A percentile compares a stretch with the other conserved stretches of the same genome.
Evolutionary conservation across 179 eudicot species (phyloP).

Genomic region (Heliamphora pulchella): DNA sequence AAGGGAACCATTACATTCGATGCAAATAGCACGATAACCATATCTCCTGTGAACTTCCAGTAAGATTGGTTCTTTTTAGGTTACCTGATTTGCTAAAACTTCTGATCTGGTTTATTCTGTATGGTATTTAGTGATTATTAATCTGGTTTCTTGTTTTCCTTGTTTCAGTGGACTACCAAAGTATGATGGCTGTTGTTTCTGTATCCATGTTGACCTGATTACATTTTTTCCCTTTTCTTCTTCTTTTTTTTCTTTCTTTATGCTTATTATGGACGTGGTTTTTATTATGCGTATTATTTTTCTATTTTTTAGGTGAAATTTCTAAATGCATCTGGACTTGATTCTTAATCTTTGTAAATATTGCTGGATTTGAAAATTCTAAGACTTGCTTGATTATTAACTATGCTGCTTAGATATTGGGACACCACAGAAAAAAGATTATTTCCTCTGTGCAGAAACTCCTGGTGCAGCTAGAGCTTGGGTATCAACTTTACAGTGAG

Average conservation of each 20-base stretch:
- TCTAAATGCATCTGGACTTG: background rate
- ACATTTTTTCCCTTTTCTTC: background rate
- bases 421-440: slow-evolving; percentile 95
- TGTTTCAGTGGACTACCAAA: slow-evolving; percentile 81
- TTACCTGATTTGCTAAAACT: background rate
- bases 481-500: slow-evolving; percentile 95
- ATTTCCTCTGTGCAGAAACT: slow-evolving; percentile 97
- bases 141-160: slow-evolving; percentile 23
- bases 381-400: slow-evolving; percentile 37
- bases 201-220: slow-evolving; percentile 51
- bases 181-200: slow-evolving; percentile 96
- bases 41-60: slow-evolving; percentile 98
- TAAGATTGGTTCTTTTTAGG: slow-evolving; percentile 32
- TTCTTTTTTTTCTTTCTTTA: background rate
- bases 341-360: background rate
- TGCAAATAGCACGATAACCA: slow-evolving; percentile 77
- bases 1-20: slow-evolving; percentile 83
- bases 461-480: slow-evolving; percentile 97
- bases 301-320: background rate
- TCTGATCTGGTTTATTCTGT: slow-evolving; percentile 10
- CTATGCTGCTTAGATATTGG: slow-evolving; percentile 65
- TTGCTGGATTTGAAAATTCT: slow-evolving; percentile 9
- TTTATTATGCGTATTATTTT: background rate
- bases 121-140: slow-evolving; percentile 18
- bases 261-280: too few relatives aligned